Base-by-base conservation (phyloP, 192 early-diverging fungal genomes). In the Backusella liffmaniae region DNA sequence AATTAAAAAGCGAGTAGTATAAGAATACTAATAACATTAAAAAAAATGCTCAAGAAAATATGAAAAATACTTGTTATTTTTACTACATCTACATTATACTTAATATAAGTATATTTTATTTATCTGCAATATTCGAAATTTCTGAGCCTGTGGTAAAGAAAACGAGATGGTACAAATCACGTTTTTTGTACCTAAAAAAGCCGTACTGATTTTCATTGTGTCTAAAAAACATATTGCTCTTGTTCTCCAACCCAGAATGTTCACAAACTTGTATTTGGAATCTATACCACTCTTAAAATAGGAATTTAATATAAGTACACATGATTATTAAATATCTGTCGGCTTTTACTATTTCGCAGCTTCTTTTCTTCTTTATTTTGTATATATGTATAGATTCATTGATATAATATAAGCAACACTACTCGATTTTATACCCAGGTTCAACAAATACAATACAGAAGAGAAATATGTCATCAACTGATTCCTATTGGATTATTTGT, bases 401-500 rank as follows among this genome's bases (percentile, higher is more conserved):
- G n/a, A 53, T n/a, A 53, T 5, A 26, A 53, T 32, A 32, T 32
- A 32, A 32, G 32, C 30, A 32, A 32, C 30, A 32, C 32, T 3
- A 32, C 32, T 32, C 32, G 2, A 32, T 32, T 32, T 32, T 32
- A 32, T 32, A 32, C 32, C 32, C 32, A 3, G 0, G 3, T 32
- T 32, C 32, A 32, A 3, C 32, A 32, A 32, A 32, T 32, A 32
- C 3, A 7, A 53, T 21, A n/a, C n/a, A 21, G 5, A 18, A 53
- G 49, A 16, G 49, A 21, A 53, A n/a, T n/a, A 53, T 53, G 49
- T 53, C 49, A 53, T 53, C 49, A 53, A 21, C 49, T 8, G 66
- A 35, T 67, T 42, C 68, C 2, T 76, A 73, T 44, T 80, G 79
- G 79, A 10, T 70, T 16, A 5, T 69, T 3, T 80, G 79, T 44